Evolutionary conservation across 495 filamentous ascomycete species (phyloP), one percentile per base, ranked within the genome.

Genomic region (Hypoxylon crocopeplum): DNA sequence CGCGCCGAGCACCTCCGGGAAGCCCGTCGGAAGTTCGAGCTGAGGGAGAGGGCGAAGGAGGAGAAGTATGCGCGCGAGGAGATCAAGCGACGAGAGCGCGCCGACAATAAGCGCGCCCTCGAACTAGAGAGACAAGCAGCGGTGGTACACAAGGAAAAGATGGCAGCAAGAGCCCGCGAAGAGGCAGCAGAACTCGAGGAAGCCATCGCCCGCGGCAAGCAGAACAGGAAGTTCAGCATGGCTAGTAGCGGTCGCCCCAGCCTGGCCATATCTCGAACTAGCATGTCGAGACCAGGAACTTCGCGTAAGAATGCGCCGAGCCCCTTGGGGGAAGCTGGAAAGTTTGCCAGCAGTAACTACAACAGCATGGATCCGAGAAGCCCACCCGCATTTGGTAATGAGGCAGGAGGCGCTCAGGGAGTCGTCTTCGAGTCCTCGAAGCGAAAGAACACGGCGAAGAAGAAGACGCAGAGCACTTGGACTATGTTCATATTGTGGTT

Each of bases 41-140:
- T 78, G 69, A 79, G 75, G 48, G 80, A 84, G 64, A 69, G 72
- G 5, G 78, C 71, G 50, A 83, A 84, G 72, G 77, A 82, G 37
- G 81, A 84, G 56, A 81, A 80, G 62, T 78, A 78, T 42, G 81
- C 77, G 32, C 79, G 77, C n/a, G 79, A 82, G 50, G 74, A 81
- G 73, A 77, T 83, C 60, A 72, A 70, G 60, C 79, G 76, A 50
- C 75, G 77, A 7, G 77, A 81, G 59, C 74, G 76, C 22, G 72
- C 72, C 20, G 74, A 79, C 44, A 77, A 68, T 59, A 77, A 79
- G 70, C 72, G 75, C 33, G 77, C 77, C 15, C 67, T 53, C 19
- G 72, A 76, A 36, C 64, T 74, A 34, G 76, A 79, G 57, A 75
- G 67, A 56, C 70, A 69, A 13, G 58, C 67, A 7, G 69, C 68